Evolutionary conservation across 495 filamentous ascomycete genomes (phyloP), one percentile per base, ranked within the genome.

Genomic region (Trichoderma asperelloides): DNA sequence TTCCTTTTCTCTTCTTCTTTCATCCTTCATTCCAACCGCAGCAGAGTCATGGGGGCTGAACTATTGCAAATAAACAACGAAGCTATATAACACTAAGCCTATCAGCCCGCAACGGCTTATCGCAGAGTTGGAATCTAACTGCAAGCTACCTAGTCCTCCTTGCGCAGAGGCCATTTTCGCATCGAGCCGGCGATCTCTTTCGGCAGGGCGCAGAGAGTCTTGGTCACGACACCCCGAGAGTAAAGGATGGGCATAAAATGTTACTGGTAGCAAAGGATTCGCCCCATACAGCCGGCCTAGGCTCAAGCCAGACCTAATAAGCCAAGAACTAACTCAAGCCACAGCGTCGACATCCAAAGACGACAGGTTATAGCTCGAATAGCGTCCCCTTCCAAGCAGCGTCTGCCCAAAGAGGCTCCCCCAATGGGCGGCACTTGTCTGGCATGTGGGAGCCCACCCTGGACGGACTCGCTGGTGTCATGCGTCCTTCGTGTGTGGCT

Each of bases 401-500:
- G 51, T 3, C 39, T 66, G 63, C 68, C 68, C 51, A 21, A 68
- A 28, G 62, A 69, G 60, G 65, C 18, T 51, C 37, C 70, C 25
- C 55, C 55, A 60, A 60, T 60, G 23, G 11, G 7, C 55, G 55
- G 55, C 25, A 60, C 16, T 60, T 13, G 49, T 68, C 68, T 69
- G 13, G 51, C 68, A 33, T 40, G 66, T 68, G 49, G 64, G 23
- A 68, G 63, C 41, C 68, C 65, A 67, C 65, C 43, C 68, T 72
- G 49, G 66, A 65, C 64, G 63, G 65, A 67, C 37, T 67, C n/a
- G 47, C 64, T 12, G 30, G 41, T 70, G 69, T 71, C 64, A 67
- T 71, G 67, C 68, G 69, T 69, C 62, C 45, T 67, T 69, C 63
- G 71, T 69, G 67, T 71, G 69, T 37, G 33, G 33, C 33, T 37